These are phyloP conservation scores for Kondoa malvinella DNA, from an alignment of 768 basidiomycete genomes.

Conservation along the genomic window DNA sequence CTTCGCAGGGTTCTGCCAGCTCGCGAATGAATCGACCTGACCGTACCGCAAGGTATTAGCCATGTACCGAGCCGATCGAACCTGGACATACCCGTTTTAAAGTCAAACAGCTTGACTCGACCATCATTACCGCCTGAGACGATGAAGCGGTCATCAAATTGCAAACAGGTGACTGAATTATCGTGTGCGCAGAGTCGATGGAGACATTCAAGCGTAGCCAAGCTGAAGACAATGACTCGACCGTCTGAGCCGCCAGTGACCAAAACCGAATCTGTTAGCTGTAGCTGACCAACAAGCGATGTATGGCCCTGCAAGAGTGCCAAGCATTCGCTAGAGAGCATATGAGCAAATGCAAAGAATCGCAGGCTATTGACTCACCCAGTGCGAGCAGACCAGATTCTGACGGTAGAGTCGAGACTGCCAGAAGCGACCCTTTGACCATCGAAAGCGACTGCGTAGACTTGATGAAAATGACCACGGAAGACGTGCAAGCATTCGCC, in stretches of 20 bases:
- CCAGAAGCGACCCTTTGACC: conserved; percentile 66
- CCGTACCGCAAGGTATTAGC: conserved; percentile 26
- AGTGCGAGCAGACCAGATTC: conserved; percentile 71
- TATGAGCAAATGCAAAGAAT: neutral
- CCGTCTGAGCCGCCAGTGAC: conserved; percentile 81
- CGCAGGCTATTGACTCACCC: conserved; percentile 43
- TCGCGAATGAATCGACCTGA: conserved; percentile 59
- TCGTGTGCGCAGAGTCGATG: conserved; percentile 71
- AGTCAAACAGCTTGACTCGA: conserved; percentile 31
- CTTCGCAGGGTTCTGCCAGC: conserved; percentile 56
- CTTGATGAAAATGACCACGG: conserved; percentile 66
- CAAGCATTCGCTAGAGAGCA: conserved; percentile 45
- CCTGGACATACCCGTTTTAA: conserved; percentile 13
- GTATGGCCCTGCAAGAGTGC: conserved; percentile 83
- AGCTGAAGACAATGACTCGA: conserved; percentile 55
- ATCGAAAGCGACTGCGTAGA: conserved; percentile 82
- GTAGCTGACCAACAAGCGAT: conserved; percentile 76
- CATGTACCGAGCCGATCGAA: neutral
- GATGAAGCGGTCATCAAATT: conserved; percentile 53
- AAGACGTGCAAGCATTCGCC: conserved; percentile 72
- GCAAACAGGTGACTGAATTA: conserved; percentile 59
- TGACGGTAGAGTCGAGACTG: conserved; percentile 79
- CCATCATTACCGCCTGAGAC: conserved; percentile 42
- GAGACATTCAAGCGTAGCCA: conserved; percentile 34
- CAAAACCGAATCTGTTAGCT: conserved; percentile 49